Percentiles rank a stretch among this genome's conserved stretches.
These are phyloP conservation scores for Obelidium mucronatum DNA, from an alignment of 192 early-diverging fungal species.

Conservation along the genomic window DNA sequence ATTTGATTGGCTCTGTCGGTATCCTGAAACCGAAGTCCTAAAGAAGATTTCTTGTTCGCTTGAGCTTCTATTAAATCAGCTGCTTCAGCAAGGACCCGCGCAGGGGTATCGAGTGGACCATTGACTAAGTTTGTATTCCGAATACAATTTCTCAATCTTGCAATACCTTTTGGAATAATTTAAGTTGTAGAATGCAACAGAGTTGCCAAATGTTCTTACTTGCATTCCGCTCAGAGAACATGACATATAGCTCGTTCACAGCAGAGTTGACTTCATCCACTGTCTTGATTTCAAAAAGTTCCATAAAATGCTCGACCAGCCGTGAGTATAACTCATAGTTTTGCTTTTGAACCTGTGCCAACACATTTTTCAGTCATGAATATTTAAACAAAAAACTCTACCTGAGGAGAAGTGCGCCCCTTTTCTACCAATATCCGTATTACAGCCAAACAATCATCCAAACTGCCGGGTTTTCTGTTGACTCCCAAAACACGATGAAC, in stretches of 20 bases:
- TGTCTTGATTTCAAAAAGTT: conserved; percentile 50
- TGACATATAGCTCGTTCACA: conserved; percentile 56
- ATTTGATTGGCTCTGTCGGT: too few relatives aligned
- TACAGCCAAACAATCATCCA: conserved; percentile 28
- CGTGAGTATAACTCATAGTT: neutral
- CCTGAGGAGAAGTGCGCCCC: neutral
- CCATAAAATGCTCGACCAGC: conserved; percentile 45
- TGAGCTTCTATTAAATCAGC: conserved; percentile 31
- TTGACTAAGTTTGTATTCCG: too few relatives aligned
- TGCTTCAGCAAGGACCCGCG: conserved; percentile 11
- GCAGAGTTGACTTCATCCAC: conserved; percentile 36
- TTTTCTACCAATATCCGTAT: conserved; percentile 16
- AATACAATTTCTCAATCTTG: too few relatives aligned
- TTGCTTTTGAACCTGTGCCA: conserved; percentile 11
- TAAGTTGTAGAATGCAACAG: neutral
- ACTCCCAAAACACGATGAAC: conserved; percentile 37
- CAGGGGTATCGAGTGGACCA: conserved; percentile 30
- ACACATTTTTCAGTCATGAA: neutral
- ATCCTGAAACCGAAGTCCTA: too few relatives aligned
- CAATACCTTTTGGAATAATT: too few relatives aligned
- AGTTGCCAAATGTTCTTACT: conserved; percentile 14
- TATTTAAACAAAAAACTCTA: neutral
- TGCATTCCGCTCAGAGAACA: conserved; percentile 42
- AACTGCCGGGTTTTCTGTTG: conserved; percentile 19
- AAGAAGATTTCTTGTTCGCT: neutral